Evolutionary conservation across 805 yeast species (phyloP).

Genomic region (Candida insectorum): DNA sequence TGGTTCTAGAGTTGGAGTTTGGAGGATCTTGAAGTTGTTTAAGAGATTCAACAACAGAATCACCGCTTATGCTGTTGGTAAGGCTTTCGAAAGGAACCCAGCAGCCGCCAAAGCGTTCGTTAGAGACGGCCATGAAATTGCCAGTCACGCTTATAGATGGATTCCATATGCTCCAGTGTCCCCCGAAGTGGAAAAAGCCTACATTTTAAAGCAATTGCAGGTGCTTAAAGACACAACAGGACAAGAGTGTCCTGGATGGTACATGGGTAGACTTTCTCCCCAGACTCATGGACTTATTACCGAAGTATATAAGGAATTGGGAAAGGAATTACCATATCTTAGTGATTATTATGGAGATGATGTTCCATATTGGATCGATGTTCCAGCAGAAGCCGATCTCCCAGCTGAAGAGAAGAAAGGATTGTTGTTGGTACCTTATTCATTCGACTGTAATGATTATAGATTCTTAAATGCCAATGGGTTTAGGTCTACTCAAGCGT

Average conservation of each 20-base stretch:
- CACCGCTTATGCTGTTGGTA: conserved; percentile 15
- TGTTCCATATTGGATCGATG: conserved; percentile 15
- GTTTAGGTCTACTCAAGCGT: conserved; percentile 20
- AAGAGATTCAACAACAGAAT: conserved; percentile 9
- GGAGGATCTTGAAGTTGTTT: conserved; percentile 12
- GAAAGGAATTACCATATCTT: conserved; percentile 11
- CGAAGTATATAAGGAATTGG: conserved; percentile 13
- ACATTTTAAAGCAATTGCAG: conserved; percentile 12
- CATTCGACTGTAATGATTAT: conserved; percentile 21
- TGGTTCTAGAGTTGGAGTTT: conserved; percentile 14
- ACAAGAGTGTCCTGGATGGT: conserved; percentile 12
- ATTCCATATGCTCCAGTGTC: conserved; percentile 12
- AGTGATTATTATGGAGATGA: conserved; percentile 16
- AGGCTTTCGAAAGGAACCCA: conserved; percentile 11
- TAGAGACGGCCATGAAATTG: conserved; percentile 16
- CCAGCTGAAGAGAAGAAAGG: conserved; percentile 19
- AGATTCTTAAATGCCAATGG: conserved; percentile 19
- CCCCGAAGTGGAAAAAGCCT: conserved; percentile 15
- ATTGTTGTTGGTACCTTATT: conserved; percentile 21
- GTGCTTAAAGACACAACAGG: conserved; percentile 11
- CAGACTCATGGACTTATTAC: conserved; percentile 12
- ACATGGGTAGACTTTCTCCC: conserved; percentile 16
- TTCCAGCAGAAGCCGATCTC: conserved; percentile 13
- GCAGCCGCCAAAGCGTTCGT: conserved; percentile 13
- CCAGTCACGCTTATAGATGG: conserved; percentile 16